Conservation (phyloP, 768 basidiomycete genomes). For the Lactarius tabidus region DNA sequence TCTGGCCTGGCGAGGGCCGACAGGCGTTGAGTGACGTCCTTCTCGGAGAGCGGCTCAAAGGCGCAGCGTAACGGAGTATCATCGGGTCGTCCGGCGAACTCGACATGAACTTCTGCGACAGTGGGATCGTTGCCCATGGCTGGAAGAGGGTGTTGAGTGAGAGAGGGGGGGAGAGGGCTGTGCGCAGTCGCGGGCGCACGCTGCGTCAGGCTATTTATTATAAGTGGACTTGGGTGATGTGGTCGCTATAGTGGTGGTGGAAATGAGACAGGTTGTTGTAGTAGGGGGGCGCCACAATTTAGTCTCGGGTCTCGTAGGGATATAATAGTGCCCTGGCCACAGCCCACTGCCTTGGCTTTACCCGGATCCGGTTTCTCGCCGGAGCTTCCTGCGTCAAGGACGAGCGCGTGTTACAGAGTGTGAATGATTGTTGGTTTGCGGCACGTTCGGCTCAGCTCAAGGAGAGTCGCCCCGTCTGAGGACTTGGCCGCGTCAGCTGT, state of each 20-base stretch:
- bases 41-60: conserved; percentile 22
- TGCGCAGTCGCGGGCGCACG: neutral
- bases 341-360: neutral
- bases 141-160: neutral
- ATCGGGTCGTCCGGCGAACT: conserved; percentile 22
- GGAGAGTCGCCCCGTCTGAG: neutral
- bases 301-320: neutral
- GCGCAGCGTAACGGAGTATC: conserved; percentile 21
- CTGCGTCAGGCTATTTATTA: neutral
- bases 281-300: conserved; percentile 17
- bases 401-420: neutral
- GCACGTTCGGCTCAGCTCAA: neutral
- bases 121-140: conserved; percentile 10
- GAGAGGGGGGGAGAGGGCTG: neutral
- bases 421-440: neutral
- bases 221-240: neutral
- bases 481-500: neutral
- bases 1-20: conserved; percentile 19
- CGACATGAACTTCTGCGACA: conserved; percentile 17
- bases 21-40: conserved; percentile 18
- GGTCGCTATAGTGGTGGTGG: neutral
- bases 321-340: neutral
- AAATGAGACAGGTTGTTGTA: conserved; percentile 1
- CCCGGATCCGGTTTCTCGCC: neutral
- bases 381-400: neutral